Conservation (phyloP, 2,329 filamentous ascomycete genomes). For the Alternaria triticimaculans region DNA sequence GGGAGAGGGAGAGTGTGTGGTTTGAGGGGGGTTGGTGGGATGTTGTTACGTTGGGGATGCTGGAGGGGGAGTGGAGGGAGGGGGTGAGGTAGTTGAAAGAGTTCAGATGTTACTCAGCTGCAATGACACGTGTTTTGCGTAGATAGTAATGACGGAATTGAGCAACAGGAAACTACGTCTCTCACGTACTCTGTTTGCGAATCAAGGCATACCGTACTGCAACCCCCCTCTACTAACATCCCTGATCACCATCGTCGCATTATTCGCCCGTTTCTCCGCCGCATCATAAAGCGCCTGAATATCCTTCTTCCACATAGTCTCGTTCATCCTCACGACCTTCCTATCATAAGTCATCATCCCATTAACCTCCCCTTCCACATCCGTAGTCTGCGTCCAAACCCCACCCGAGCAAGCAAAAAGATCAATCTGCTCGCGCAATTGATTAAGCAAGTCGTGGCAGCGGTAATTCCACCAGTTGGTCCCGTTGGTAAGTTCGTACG, state of each 20-base stretch:
- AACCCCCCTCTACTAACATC: not conserved
- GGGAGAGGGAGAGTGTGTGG: constrained; percentile 53
- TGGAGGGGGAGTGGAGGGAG: constrained; percentile 38
- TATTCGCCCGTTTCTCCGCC: constrained; percentile 18
- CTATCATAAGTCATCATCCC: constrained; percentile 74
- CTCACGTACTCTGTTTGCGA: not conserved
- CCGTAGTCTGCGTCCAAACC: constrained; percentile 76
- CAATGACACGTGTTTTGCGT: too few relatives aligned
- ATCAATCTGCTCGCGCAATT: constrained; percentile 59
- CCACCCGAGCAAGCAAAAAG: constrained; percentile 69
- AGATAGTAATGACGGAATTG: not conserved
- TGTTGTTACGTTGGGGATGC: constrained; percentile 33
- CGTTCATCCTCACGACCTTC: constrained; percentile 63
- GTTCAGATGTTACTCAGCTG: too few relatives aligned
- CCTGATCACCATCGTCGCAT: not conserved
- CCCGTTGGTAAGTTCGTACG: constrained; percentile 69
- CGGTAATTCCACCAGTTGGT: constrained; percentile 72
- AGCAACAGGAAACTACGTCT: not conserved
- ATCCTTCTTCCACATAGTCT: constrained; percentile 65
- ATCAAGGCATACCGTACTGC: constrained; percentile 2
- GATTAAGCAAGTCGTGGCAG: constrained; percentile 58
- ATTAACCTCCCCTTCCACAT: constrained; percentile 78
- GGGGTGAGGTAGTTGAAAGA: not conserved
- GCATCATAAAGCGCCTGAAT: constrained; percentile 67
- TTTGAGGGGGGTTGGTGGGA: constrained; percentile 53